Percentiles rank a stretch among this genome's conserved stretches.
Evolutionary conservation across 805 yeast genomes (phyloP).

Genomic region (Dipodascus geniculatus): DNA sequence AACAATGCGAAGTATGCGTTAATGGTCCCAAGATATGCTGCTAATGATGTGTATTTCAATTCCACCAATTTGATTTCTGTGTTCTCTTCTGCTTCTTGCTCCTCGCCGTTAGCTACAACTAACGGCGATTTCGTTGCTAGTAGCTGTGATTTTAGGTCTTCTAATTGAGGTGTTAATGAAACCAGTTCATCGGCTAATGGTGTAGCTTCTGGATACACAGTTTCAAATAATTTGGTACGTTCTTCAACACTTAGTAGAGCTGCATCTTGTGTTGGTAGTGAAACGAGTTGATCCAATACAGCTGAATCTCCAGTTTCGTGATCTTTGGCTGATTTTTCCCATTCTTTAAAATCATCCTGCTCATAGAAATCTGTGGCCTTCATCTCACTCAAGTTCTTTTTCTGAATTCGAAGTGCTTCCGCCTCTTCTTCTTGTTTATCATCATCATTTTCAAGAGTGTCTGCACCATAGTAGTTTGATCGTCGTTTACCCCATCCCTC

Average conservation of each 20-base stretch:
- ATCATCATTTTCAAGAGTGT: constrained; percentile 59
- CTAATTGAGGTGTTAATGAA: constrained; percentile 23
- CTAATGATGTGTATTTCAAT: constrained; percentile 43
- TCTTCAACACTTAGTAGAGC: constrained; percentile 40
- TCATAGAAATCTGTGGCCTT: constrained; percentile 67
- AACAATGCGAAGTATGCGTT: constrained; percentile 71
- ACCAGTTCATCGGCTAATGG: constrained; percentile 62
- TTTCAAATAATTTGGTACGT: constrained; percentile 40
- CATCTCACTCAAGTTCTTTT: constrained; percentile 50
- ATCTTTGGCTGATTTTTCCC: constrained; percentile 51
- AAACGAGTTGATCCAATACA: constrained; percentile 19
- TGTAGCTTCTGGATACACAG: constrained; percentile 70
- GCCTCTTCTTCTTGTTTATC: constrained; percentile 67
- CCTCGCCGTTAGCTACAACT: too few relatives aligned
- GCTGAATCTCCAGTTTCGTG: constrained; percentile 25
- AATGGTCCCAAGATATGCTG: constrained; percentile 69
- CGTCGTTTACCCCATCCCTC: constrained; percentile 10
- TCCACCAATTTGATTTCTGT: constrained; percentile 31
- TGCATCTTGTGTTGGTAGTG: constrained; percentile 33
- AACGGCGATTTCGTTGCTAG: too few relatives aligned
- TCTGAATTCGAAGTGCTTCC: constrained; percentile 82
- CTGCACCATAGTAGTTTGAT: constrained; percentile 44
- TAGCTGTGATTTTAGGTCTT: constrained; percentile 10
- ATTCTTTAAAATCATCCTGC: constrained; percentile 68
- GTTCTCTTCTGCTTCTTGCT: constrained; percentile 7